Base-by-base conservation (phyloP, 1,284 basidiomycete species). In the Moesziomyces sp. region DNA sequence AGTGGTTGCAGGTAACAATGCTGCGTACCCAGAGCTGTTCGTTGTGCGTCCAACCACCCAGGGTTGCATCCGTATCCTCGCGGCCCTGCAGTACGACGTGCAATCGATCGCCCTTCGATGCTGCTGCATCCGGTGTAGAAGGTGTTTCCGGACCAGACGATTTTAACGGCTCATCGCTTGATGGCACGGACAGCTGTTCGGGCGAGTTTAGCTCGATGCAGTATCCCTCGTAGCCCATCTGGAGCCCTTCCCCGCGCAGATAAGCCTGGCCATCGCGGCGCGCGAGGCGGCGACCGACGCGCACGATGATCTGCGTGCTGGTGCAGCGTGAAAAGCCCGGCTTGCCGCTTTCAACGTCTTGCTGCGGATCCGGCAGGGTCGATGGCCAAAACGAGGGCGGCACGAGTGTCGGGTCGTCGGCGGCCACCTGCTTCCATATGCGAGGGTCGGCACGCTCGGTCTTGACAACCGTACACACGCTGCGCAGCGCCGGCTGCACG, bases 1-100 rank as follows among this genome's bases (percentile, higher is more conserved):
- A 71, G 24, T 52, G 58, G 35, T 71, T 71, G 40, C 68, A 71
- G 23, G 52, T 53, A 3, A 71, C 60, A 18, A 71, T 47, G 43
- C 68, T 71, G n/a, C 62, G 59, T 24, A 65, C 62, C 13, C 60
- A 62, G 61, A 71, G 65, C 21, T 71, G 56, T 23, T 65, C 68
- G 26, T 53, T 65, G 38, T 71, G 44, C 28, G 44, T 52, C 30
- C 50, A 43, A 28, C 58, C 58, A 19, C 57, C 52, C 24, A 46
- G 49, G 40, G 52, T 40, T 1, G 45, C 38, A 24, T 47, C 42
- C 1, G 52, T 24, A 16, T 58, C 62, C 19, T 71, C 62, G 50
- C 68, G 42, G 4, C 68, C 68, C 23, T 65, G 62, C 23, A 65
- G 48, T 16, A 71, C 58, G 19, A 71, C 50, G 28, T 71, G 68